Conservation (phyloP, 805 yeast species). For the Monosporozyma siamensis region DNA sequence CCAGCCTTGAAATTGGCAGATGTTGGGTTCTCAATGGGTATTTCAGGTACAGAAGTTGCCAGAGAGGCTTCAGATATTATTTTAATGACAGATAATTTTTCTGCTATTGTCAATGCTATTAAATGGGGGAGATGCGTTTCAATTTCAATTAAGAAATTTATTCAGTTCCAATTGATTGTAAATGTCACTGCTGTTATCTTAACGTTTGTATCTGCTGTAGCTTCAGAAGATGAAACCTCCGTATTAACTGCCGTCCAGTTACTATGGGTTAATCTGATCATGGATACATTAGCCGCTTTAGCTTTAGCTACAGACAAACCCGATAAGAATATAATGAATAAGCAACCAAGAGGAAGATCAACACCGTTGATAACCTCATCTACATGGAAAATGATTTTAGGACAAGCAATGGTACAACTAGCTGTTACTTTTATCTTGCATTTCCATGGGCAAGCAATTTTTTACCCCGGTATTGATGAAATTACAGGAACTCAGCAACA, state of each 20-base stretch:
- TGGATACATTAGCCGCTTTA: slow-evolving; percentile 97
- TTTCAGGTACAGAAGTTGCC: slow-evolving; percentile 97
- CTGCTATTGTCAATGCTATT: slow-evolving; percentile 91
- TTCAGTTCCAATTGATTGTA: slow-evolving; percentile 94
- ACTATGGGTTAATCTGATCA: slow-evolving; percentile 93
- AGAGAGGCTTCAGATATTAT: slow-evolving; percentile 93
- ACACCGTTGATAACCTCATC: slow-evolving; percentile 76
- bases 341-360: slow-evolving; percentile 76
- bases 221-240: slow-evolving; percentile 65
- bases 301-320: slow-evolving; percentile 98
- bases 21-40: slow-evolving; percentile 98
- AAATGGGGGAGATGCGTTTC: slow-evolving; percentile 99
- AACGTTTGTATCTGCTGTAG: slow-evolving; percentile 90
- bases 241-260: slow-evolving; percentile 96
- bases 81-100: slow-evolving; percentile 87
- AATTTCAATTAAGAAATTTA: slow-evolving; percentile 85
- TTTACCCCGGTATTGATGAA: slow-evolving; percentile 32
- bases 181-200: slow-evolving; percentile 92
- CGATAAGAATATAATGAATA: slow-evolving; percentile 64
- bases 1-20: slow-evolving; percentile 95
- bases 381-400: slow-evolving; percentile 98
- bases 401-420: slow-evolving; percentile 76
- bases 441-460: slow-evolving; percentile 62
- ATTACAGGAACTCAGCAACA: slow-evolving; percentile 38
- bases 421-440: slow-evolving; percentile 70